phyloP scores from a whole-genome alignment of 371 early-diverging fungal genomes.

The Mucor velutinosus region DNA sequence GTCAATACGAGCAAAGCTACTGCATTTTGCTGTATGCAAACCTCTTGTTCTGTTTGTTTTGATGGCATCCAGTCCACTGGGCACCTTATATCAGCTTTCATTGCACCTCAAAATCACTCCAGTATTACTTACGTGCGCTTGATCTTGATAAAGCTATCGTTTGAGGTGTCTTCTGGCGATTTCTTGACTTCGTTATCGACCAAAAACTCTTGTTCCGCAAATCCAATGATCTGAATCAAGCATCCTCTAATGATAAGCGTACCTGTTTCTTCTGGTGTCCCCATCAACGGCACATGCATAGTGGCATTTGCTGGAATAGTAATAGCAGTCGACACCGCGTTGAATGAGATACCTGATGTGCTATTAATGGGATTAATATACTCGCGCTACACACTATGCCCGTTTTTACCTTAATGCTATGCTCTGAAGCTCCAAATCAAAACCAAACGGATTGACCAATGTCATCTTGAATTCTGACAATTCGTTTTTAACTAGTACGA shows the following conservation, averaged over 20 bases:
- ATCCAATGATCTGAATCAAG: constrained; percentile 69
- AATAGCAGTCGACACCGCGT: constrained; percentile 57
- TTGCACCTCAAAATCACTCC: background rate
- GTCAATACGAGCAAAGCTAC: background rate
- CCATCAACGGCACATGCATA: constrained; percentile 61
- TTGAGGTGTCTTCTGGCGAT: background rate
- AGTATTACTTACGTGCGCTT: constrained; percentile 34
- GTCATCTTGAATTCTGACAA: constrained; percentile 69
- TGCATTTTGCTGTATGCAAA: background rate
- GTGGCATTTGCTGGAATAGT: constrained; percentile 70
- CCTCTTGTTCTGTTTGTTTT: constrained; percentile 30
- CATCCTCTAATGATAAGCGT: constrained; percentile 69
- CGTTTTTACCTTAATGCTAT: constrained; percentile 58
- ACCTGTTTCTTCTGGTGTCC: constrained; percentile 65
- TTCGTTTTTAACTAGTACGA: constrained; percentile 67
- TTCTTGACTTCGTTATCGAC: constrained; percentile 42
- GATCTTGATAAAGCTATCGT: constrained; percentile 16
- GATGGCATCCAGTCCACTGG: constrained; percentile 36
- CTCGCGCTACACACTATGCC: background rate
- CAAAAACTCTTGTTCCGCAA: constrained; percentile 71
- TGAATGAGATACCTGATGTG: constrained; percentile 66
- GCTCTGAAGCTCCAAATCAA: constrained; percentile 76
- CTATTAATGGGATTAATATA: constrained; percentile 25
- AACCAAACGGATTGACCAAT: constrained; percentile 77
- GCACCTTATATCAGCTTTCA: background rate